These are phyloP conservation scores for Diversispora epigaea DNA, from an alignment of 192 early-diverging fungal species.

Conservation along the genomic window DNA sequence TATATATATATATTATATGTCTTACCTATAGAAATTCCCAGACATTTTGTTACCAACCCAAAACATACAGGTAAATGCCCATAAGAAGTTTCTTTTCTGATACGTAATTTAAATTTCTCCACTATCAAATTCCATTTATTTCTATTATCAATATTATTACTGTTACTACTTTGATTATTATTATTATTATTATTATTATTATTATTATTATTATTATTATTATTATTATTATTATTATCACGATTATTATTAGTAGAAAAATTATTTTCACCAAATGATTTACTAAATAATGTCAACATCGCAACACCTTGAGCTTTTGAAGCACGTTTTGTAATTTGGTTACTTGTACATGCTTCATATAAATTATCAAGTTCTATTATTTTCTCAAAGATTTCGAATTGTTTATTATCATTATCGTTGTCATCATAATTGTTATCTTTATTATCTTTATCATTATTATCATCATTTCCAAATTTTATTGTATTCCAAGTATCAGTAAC, in stretches of 20 bases:
- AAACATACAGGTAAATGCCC: constrained; percentile 85
- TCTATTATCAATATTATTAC: not conserved
- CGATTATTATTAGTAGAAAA: not conserved
- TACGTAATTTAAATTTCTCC: constrained; percentile 40
- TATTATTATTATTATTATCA: too few species aligned
- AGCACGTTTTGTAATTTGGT: constrained; percentile 65
- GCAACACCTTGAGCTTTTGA: constrained; percentile 69
- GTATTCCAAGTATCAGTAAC: constrained; percentile 56
- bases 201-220: not conserved
- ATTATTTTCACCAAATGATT: constrained; percentile 54
- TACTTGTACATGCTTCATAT: constrained; percentile 52
- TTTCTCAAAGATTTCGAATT: constrained; percentile 28
- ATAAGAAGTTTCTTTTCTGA: constrained; percentile 40
- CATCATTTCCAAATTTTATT: constrained; percentile 34
- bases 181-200: constrained; percentile 3
- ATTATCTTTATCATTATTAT: not conserved
- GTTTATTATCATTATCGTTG: not conserved
- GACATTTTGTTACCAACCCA: constrained; percentile 62
- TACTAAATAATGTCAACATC: constrained; percentile 61
- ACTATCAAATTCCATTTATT: constrained; percentile 8
- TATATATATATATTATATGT: constrained; percentile 9
- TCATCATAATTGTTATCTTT: not conserved
- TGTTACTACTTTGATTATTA: not conserved
- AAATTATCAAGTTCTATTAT: constrained; percentile 43
- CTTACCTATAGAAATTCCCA: constrained; percentile 43